A percentile compares a stretch with the other conserved stretches of the same genome.
Conservation (phyloP, 768 basidiomycete genomes). For the Termitomyces sp. region DNA sequence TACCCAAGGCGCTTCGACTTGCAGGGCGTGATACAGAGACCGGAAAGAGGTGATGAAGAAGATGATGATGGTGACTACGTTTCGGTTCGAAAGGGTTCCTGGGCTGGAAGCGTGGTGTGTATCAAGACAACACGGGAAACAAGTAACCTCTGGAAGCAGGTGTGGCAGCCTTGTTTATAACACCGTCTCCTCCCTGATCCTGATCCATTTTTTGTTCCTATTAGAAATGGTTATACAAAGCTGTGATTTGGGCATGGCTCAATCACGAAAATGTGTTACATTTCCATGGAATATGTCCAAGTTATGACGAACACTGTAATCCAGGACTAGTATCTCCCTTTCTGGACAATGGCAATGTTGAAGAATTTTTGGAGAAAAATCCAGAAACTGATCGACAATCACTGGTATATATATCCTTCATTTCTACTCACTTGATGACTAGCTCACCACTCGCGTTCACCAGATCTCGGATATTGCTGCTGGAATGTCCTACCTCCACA, state of each 20-base stretch:
- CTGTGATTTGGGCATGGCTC: background rate
- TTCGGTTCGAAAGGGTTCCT: background rate
- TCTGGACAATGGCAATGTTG: background rate
- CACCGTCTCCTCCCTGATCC: too few species aligned
- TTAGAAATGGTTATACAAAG: background rate
- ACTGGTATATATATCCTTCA: background rate
- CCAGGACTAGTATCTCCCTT: conserved; percentile 3
- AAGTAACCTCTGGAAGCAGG: too few species aligned
- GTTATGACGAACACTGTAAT: background rate
- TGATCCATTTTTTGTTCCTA: too few species aligned
- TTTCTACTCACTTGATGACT: too few species aligned
- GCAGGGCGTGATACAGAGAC: background rate
- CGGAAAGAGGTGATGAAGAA: too few species aligned
- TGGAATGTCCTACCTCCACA: conserved; percentile 9
- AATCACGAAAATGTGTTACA: background rate
- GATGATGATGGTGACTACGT: background rate
- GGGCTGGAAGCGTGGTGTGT: background rate
- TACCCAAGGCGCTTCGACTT: background rate
- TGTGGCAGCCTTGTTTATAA: too few species aligned
- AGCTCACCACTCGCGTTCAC: background rate
- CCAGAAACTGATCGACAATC: background rate
- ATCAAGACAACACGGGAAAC: too few species aligned
- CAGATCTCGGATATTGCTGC: background rate
- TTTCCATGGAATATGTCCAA: background rate
- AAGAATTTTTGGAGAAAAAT: background rate